Percentiles rank a stretch among this genome's conserved stretches.
Conservation (phyloP, 1,284 basidiomycete species). For the Ceratobasidium sp. region DNA sequence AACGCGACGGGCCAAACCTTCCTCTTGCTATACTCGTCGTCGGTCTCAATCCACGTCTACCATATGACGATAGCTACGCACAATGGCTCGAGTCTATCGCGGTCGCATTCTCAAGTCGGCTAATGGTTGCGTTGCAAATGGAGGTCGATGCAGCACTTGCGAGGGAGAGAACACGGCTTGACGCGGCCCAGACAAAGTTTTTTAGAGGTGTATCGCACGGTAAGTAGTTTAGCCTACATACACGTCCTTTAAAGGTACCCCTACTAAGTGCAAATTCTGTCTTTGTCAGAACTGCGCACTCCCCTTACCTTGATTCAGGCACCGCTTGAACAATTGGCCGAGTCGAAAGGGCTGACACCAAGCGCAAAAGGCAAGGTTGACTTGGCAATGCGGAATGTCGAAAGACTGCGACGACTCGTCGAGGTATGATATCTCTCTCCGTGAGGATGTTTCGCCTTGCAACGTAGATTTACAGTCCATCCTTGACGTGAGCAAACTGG, state of each 20-base stretch:
- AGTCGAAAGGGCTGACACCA: slow-evolving; percentile 41
- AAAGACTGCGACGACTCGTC: slow-evolving; percentile 53
- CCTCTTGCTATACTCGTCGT: slow-evolving; percentile 44
- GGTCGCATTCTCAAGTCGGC: slow-evolving; percentile 9
- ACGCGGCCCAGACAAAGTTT: slow-evolving; percentile 56
- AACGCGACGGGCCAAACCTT: neutral
- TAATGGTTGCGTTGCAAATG: slow-evolving; percentile 25
- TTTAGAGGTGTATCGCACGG: slow-evolving; percentile 56
- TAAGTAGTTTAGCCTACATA: neutral
- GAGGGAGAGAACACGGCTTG: slow-evolving; percentile 53
- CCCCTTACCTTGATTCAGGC: slow-evolving; percentile 56
- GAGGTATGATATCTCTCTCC: no score
- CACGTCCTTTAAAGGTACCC: no score
- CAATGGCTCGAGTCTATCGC: slow-evolving; percentile 26
- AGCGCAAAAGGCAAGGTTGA: slow-evolving; percentile 51
- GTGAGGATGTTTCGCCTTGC: no score
- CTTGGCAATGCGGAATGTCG: slow-evolving; percentile 54
- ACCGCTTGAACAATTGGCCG: slow-evolving; percentile 53
- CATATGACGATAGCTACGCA: slow-evolving; percentile 46
- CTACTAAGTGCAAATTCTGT: neutral
- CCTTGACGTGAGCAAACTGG: slow-evolving; percentile 37
- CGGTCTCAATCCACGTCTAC: slow-evolving; percentile 45
- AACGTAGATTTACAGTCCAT: slow-evolving; percentile 14
- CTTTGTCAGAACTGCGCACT: slow-evolving; percentile 52
- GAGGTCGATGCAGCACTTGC: slow-evolving; percentile 29